Evolutionary conservation across 2,329 filamentous ascomycete genomes (phyloP).

Genomic region (Alternaria gansuensis): DNA sequence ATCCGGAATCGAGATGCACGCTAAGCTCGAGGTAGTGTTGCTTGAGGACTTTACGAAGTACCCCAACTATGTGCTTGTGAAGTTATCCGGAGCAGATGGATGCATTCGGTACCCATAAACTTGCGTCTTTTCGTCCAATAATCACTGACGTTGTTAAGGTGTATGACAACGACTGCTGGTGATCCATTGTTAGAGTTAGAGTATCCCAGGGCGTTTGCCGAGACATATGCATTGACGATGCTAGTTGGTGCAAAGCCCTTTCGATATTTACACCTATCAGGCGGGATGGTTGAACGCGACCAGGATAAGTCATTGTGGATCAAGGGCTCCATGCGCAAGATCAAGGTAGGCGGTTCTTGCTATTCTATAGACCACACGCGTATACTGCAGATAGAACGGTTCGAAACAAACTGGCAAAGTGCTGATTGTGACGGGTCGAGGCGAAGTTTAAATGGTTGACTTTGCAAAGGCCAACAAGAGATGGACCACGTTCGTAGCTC

Average conservation of each 20-base stretch:
- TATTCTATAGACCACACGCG: background rate
- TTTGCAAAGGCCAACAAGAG: conserved; percentile 20
- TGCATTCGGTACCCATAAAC: conserved; percentile 28
- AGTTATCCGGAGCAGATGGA: conserved; percentile 24
- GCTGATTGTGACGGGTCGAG: conserved; percentile 19
- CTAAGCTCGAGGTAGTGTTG: conserved; percentile 27
- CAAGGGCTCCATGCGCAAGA: conserved; percentile 24
- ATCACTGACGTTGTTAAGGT: conserved; percentile 24
- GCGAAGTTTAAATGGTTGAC: conserved; percentile 27
- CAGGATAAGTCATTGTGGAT: conserved; percentile 24
- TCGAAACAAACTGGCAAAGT: conserved; percentile 3
- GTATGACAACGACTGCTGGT: conserved; percentile 30
- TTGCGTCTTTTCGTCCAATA: background rate
- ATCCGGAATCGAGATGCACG: conserved; percentile 12
- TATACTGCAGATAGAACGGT: background rate
- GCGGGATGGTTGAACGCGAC: conserved; percentile 24
- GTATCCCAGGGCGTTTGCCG: conserved; percentile 28
- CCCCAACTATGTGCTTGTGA: conserved; percentile 23
- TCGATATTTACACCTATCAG: conserved; percentile 27
- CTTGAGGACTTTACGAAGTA: conserved; percentile 28
- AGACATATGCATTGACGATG: conserved; percentile 20
- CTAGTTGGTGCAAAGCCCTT: conserved; percentile 22
- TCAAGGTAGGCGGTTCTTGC: conserved; percentile 13
- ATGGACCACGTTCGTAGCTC: conserved; percentile 30
- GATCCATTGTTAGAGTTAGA: conserved; percentile 25